These are phyloP conservation scores for Hypoxylon sp. DNA, from an alignment of 2,329 filamentous ascomycete species.

Conservation along the genomic window DNA sequence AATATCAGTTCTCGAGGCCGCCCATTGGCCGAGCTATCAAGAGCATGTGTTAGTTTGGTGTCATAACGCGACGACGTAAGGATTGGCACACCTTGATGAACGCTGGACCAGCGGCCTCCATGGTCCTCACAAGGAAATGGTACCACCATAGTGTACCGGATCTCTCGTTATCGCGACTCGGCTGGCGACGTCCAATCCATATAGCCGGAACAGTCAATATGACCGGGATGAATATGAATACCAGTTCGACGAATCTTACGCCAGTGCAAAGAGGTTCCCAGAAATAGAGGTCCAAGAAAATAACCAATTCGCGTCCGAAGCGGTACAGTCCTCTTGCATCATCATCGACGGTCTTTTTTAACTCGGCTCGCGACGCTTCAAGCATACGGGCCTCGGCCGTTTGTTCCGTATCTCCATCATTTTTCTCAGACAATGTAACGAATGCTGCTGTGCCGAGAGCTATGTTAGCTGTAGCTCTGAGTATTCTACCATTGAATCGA, in stretches of 20 bases:
- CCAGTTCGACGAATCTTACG: conserved; percentile 87
- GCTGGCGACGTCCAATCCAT: conserved; percentile 79
- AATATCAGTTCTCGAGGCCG: conserved; percentile 94
- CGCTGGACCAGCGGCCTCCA: conserved; percentile 94
- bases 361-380: conserved; percentile 82
- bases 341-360: conserved; percentile 76
- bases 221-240: conserved; percentile 92
- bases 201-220: conserved; percentile 83
- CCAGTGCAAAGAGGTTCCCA: conserved; percentile 90
- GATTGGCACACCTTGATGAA: conserved; percentile 85
- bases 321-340: conserved; percentile 72
- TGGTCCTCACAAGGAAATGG: conserved; percentile 83
- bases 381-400: conserved; percentile 92
- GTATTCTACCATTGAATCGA: conserved; percentile 54
- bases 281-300: conserved; percentile 80
- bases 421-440: conserved; percentile 69
- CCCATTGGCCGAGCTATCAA: conserved; percentile 91
- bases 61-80: neutral
- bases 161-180: conserved; percentile 79
- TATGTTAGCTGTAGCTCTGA: conserved; percentile 58
- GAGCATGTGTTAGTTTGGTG: conserved; percentile 38
- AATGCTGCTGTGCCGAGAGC: conserved; percentile 70
- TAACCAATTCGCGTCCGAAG: conserved; percentile 70
- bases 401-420: conserved; percentile 65
- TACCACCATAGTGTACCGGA: conserved; percentile 96